Base-by-base conservation (phyloP, 2,329 filamentous ascomycete species). In the Venturiaceae sp. region DNA sequence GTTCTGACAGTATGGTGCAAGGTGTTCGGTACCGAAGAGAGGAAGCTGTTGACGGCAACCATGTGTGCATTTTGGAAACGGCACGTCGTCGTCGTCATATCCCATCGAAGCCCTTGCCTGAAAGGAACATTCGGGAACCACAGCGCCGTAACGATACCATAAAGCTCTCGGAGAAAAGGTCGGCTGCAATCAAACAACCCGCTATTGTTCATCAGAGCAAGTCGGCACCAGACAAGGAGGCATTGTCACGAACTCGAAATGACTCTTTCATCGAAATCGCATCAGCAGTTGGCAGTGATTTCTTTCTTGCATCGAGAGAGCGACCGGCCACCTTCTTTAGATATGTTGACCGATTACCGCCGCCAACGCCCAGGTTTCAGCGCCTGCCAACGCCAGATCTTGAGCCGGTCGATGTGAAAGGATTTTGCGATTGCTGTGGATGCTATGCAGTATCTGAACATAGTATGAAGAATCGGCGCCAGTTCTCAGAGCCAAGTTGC, bases 351-450 rank as follows among this genome's bases (percentile, higher is more conserved):
- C 28, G 1, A 3, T 65, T 60, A n/a, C 65, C 67, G 34, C 71
- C 71, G 7, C 63, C 64, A 14, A 68, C 68, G n/a, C 69, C 71
- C 26, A 66, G 63, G 41, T 56, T 67, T 32, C 56, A 52, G 19
- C 64, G 69, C n/a, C 58, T 72, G 37, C 53, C 66, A 21, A 69
- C 70, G 23, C 71, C 70, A 53, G 70, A 72, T 4, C 54, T 73
- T 11, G 59, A 64, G 3, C 65, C 67, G 7, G 26, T 70, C 11
- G 65, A 66, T 2, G 65, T 65, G 19, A 53, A 55, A 3, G 59
- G 62, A 2, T 73, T 73, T 47, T 73, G 71, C 57, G 59, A 66
- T 54, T 73, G 71, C 53, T 68, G 66, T 57, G 41, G 56, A 60
- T 46, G 19, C 61, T 7, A 21, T 61, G 13, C 65, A 61, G 23